A percentile compares a stretch with the other conserved stretches of the same genome.
phyloP scores from a whole-genome alignment of 257 asterid genomes.

The Nicotiana benthamiana region DNA sequence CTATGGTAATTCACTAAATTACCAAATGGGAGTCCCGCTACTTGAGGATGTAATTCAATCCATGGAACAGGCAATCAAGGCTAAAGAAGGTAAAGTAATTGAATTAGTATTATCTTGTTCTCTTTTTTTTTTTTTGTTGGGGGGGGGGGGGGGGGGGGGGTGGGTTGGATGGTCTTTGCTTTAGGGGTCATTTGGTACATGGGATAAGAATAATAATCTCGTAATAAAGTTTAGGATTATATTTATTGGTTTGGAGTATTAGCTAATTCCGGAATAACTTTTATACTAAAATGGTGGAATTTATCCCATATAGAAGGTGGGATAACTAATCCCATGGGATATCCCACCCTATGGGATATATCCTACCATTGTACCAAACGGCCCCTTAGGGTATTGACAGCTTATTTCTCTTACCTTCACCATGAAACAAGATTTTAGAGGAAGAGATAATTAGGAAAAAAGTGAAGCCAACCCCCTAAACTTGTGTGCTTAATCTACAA shows the following conservation, averaged over 20 bases:
- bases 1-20: conserved; percentile 84
- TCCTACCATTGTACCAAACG: too few relatives aligned
- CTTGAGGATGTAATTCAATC: conserved; percentile 87
- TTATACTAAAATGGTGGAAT: too few relatives aligned
- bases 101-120: neutral
- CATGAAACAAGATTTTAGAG: neutral
- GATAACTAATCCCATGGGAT: too few relatives aligned
- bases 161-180: neutral
- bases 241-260: too few relatives aligned
- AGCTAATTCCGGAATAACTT: too few relatives aligned
- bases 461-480: neutral
- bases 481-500: neutral
- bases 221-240: too few relatives aligned
- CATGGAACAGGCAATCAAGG: conserved; percentile 88
- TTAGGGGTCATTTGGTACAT: neutral
- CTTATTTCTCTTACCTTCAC: neutral
- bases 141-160: neutral
- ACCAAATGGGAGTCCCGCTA: conserved; percentile 91
- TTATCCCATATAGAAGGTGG: too few relatives aligned
- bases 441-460: neutral
- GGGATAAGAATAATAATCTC: too few relatives aligned
- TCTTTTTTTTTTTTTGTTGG: neutral
- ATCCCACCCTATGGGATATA: too few relatives aligned
- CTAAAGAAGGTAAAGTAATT: conserved; percentile 50
- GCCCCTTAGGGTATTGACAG: neutral